phyloP scores from a whole-genome alignment of 257 asterid genomes.

The Solanum gracilifrons region DNA sequence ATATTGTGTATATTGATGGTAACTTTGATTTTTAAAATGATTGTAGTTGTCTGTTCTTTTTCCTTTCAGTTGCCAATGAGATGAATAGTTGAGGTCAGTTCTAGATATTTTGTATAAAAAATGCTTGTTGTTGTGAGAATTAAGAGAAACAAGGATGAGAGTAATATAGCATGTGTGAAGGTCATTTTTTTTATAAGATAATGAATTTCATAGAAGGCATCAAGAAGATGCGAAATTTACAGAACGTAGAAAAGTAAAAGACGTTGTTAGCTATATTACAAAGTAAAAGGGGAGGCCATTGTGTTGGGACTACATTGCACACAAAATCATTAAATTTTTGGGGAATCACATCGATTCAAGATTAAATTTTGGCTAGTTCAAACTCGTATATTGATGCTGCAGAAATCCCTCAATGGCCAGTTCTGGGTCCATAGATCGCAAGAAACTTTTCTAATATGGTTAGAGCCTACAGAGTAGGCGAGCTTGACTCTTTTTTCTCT shows the following conservation, averaged over 20 bases:
- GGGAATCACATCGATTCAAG: not conserved
- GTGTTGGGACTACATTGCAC: not conserved
- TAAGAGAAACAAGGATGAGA: not conserved
- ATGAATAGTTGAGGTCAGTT: not conserved
- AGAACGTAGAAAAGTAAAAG: not conserved
- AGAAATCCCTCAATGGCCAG: no score
- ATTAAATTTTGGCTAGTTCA: not conserved
- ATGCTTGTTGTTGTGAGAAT: not conserved
- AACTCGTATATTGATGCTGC: no score
- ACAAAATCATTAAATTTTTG: not conserved
- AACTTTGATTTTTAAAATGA: not conserved
- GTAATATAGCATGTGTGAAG: not conserved
- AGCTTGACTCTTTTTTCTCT: no score
- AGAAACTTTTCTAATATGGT: no score
- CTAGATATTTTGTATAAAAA: not conserved
- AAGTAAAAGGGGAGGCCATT: not conserved
- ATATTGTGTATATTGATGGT: not conserved
- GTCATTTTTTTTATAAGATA: not conserved
- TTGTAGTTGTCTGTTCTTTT: not conserved
- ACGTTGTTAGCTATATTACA: not conserved
- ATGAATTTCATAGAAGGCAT: not conserved
- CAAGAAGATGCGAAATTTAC: not conserved
- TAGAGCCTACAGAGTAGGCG: no score
- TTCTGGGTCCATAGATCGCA: no score
- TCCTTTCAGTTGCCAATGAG: not conserved